Base-by-base conservation (phyloP, 441 rosid species). In the Erodium trifolium region DNA sequence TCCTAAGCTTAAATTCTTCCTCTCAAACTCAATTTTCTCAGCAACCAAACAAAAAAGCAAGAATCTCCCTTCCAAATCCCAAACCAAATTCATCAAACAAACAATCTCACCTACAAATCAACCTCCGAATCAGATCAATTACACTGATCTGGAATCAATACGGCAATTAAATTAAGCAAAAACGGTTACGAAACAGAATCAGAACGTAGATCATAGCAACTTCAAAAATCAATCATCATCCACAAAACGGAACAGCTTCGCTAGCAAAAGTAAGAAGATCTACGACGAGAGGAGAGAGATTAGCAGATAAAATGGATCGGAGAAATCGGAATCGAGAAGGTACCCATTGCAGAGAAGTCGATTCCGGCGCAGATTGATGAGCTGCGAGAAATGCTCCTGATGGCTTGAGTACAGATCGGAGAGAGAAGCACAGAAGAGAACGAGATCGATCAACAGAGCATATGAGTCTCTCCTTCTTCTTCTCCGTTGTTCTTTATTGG, bases 281-380 rank as follows among this genome's bases (percentile, higher is more conserved):
- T 49, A n/a, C 55, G 55, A 49, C 16, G 55, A 60, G 12, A 60
- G 13, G 3, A 8, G 55, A 49, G n/a, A 23, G 13, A 60, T 60
- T 60, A 18, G 31, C 64, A 23, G 31, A 60, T 19, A 13, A 60
- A 60, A 60, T 23, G 64, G 64, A 60, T 60, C 64, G 31, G 64
- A 60, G 55, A 49, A 12, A 49, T 49, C 6, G 55, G 64, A 23
- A 60, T 60, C 31, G 64, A 19, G 64, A 60, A 60, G 64, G 34
- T 60, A 60, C 64, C 64, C 64, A 60, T 60, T 10, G 64, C 34
- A 23, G 34, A 60, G 64, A 60, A 41, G 6, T 60, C 64, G 64
- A 60, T 60, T 60, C 34, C 31, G 64, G 64, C 29, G 64, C 31
- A 10, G 64, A 60, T 23, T 60, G 64, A 8, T 23, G 64, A 18